Conservation (phyloP, 179 eudicot genomes). For the Patellifolia procumbens region DNA sequence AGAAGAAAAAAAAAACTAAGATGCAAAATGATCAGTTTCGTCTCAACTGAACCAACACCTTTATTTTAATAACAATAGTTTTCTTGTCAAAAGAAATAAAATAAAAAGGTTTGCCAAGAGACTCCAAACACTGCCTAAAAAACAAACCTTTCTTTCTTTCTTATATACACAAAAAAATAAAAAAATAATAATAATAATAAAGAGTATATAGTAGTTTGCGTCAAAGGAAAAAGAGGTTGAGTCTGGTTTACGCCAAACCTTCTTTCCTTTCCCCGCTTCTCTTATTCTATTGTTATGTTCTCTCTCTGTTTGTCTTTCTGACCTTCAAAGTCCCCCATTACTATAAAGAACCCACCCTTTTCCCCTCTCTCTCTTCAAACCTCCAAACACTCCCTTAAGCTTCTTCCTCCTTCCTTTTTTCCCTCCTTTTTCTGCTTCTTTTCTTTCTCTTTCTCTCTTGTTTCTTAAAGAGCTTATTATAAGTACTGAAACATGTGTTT, state of each 20-base stretch:
- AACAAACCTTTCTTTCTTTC: not conserved
- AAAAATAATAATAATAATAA: not conserved
- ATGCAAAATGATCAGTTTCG: conserved; percentile 19
- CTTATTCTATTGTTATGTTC: not conserved
- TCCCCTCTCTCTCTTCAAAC: conserved; percentile 26
- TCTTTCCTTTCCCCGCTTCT: not conserved
- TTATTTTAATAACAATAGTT: not conserved
- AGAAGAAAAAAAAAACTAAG: not conserved
- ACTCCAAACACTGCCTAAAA: conserved; percentile 18
- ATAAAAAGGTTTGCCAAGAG: not conserved
- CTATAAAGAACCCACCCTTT: conserved; percentile 64
- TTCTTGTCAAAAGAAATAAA: conserved; percentile 17
- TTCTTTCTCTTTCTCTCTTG: not conserved
- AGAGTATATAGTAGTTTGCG: conserved; percentile 29
- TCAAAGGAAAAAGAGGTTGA: conserved; percentile 64
- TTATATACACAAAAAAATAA: not conserved
- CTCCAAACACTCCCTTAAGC: not conserved
- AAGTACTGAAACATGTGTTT: conserved; percentile 16
- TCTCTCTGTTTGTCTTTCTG: conserved; percentile 3
- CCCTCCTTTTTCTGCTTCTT: conserved; percentile 2
- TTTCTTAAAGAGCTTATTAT: not conserved
- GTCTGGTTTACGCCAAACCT: conserved; percentile 74
- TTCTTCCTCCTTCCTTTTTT: not conserved
- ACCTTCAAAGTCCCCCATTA: conserved; percentile 31
- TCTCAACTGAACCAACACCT: conserved; percentile 16